Conservation (phyloP, 306 rosid genomes). For the Citrullus amarus region DNA sequence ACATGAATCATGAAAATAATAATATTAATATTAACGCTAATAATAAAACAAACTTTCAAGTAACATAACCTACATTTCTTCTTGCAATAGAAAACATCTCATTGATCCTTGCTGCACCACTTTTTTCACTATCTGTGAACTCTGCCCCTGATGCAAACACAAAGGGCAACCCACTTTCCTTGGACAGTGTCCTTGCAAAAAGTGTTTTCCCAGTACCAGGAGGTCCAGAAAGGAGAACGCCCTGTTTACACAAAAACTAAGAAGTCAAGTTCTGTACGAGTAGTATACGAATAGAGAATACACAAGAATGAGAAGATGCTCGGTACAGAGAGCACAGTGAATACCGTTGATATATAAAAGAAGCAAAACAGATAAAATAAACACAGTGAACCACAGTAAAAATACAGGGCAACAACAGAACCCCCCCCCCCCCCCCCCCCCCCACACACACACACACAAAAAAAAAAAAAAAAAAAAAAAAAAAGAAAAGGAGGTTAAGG, state of each 20-base stretch:
- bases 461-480: no score
- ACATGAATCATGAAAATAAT: not conserved
- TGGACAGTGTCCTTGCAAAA: constrained; percentile 89
- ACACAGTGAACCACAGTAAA: no score
- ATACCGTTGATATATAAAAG: no score
- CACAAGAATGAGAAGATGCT: no score
- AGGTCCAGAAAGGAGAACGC: constrained; percentile 98
- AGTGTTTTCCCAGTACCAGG: constrained; percentile 99
- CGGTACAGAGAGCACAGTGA: no score
- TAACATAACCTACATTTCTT: constrained; percentile 54
- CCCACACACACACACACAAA: no score
- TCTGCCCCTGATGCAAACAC: constrained; percentile 99
- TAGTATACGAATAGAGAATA: no score
- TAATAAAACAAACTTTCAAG: not conserved
- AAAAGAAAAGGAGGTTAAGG: no score
- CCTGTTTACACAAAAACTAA: constrained; percentile 41
- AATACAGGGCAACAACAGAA: constrained; percentile 4
- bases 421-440: not conserved
- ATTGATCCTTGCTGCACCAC: constrained; percentile 87
- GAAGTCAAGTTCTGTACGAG: not conserved
- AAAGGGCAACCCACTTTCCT: constrained; percentile 86
- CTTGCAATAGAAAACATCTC: constrained; percentile 89
- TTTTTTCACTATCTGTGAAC: constrained; percentile 92
- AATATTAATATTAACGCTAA: not conserved
- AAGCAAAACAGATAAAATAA: no score